These are phyloP conservation scores for Corylus americana DNA, from an alignment of 306 rosid genomes.

Conservation along the genomic window DNA sequence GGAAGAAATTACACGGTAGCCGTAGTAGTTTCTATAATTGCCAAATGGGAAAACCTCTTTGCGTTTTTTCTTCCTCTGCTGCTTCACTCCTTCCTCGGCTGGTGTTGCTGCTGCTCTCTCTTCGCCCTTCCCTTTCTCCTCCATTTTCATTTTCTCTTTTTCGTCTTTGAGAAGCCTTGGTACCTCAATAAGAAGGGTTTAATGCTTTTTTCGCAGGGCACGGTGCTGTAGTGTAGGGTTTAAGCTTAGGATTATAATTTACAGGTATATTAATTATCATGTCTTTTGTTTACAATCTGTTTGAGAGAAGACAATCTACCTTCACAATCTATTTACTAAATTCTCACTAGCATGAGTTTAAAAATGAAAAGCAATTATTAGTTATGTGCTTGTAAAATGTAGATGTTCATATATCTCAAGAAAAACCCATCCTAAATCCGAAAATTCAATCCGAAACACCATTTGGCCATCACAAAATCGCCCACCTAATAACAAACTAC, in stretches of 20 bases:
- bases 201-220: background rate
- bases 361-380: no score
- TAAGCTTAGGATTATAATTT: background rate
- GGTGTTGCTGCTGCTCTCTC: slow-evolving; percentile 18
- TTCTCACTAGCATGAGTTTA: no score
- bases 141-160: background rate
- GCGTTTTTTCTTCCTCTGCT: slow-evolving; percentile 38
- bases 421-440: no score
- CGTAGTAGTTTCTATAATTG: slow-evolving; percentile 82
- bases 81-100: slow-evolving; percentile 20
- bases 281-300: no score
- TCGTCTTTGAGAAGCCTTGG: background rate
- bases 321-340: no score
- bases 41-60: slow-evolving; percentile 63
- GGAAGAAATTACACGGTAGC: slow-evolving; percentile 67
- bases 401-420: no score
- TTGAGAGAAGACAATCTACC: no score
- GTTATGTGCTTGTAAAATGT: no score
- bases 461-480: no score
- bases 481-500: no score
- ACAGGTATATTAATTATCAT: no score
- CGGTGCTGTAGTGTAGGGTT: slow-evolving; percentile 13
- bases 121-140: slow-evolving; percentile 16
- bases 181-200: background rate
- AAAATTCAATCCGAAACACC: no score